Base-by-base conservation (phyloP, 2,329 filamentous ascomycete species). In the Trichoderma sp. region DNA sequence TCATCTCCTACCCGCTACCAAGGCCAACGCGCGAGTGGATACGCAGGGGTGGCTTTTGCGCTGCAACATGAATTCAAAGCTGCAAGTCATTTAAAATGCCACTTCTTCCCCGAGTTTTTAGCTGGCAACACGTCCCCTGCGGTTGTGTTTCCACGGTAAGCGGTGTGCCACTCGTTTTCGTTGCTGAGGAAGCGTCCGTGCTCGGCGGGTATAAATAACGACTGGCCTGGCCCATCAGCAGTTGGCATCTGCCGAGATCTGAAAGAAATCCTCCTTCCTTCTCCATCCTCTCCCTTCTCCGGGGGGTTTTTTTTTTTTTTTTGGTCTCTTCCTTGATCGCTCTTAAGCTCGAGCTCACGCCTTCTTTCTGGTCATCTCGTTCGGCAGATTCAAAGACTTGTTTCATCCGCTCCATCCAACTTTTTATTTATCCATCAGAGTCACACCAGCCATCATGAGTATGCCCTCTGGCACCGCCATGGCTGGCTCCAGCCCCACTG, bases 401-500 rank as follows among this genome's bases (percentile, higher is more conserved):
- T 21, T 39, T 55, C 28, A 43, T 32, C 49, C 21, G 49, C 18
- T 37, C 52, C 46, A 43, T 43, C 14, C 39, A 43, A 43, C 39
- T n/a, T 2, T n/a, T 3, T 11, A 24, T 16, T 13, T 11, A 5
- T 11, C 52, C 18, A 5, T 11, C 52, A 37, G 32, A 18, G 46
- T 18, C 18, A 32, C 11, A 39, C 21, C 46, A 21, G 46, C 46
- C 46, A 18, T 39, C 16, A 68, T 61, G 66, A 32, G 46, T 4
- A 68, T 58, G 64, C 28, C 68, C 13, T 56, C 56, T 26, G 34
- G 55, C 56, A 63, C 69, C 43, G 71, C 68, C 51, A 72, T 67
- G 28, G 46, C 67, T 18, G 55, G 46, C 30, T 24, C 70, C 46
- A 39, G 13, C 28, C 26, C 49, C 39, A 71, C 70, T 32, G 55